Evolutionary conservation across 495 filamentous ascomycete species (phyloP).

Genomic region (Tuber brumale): DNA sequence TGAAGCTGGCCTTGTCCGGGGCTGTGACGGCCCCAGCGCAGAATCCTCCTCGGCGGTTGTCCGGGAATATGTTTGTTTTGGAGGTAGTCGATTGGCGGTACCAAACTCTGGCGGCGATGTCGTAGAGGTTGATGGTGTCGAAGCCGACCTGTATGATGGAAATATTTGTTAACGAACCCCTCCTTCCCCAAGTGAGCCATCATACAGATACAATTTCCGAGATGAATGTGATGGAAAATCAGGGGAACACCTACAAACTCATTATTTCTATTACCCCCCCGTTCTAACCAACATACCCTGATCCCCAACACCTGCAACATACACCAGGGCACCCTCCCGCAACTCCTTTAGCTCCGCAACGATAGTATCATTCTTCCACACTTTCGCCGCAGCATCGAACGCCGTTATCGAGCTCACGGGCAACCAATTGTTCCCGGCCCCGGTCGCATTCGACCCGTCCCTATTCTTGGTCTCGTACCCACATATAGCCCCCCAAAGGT

Average conservation of each 20-base stretch:
- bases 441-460: neutral
- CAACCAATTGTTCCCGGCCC: neutral
- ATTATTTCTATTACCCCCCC: conserved; percentile 36
- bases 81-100: neutral
- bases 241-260: neutral
- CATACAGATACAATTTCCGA: neutral
- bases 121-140: neutral
- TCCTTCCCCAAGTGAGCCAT: neutral
- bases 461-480: neutral
- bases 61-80: neutral
- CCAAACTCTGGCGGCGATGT: neutral
- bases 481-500: neutral
- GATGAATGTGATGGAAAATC: neutral
- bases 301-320: conserved; percentile 40
- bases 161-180: neutral
- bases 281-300: conserved; percentile 45
- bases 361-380: neutral
- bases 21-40: neutral
- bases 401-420: neutral
- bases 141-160: neutral
- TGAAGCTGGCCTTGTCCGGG: conserved; percentile 1
- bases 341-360: neutral
- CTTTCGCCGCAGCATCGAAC: neutral
- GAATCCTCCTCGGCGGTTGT: neutral
- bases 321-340: conserved; percentile 30